phyloP scores from a whole-genome alignment of 2,329 filamentous ascomycete species.

The Neonectria sp. region DNA sequence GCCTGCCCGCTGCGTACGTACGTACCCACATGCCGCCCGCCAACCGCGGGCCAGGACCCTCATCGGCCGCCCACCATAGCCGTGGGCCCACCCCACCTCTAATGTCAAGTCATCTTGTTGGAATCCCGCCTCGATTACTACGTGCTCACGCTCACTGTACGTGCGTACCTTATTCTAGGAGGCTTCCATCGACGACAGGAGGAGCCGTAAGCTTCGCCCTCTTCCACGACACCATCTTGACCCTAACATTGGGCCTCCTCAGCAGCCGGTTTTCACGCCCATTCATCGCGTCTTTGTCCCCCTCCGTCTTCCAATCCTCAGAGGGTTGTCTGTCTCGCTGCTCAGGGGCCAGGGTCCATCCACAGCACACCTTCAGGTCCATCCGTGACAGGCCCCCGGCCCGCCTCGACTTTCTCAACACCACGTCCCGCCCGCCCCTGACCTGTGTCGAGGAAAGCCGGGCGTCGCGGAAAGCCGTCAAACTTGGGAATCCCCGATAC shows the following conservation, averaged over 20 bases:
- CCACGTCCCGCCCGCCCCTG: constrained; percentile 44
- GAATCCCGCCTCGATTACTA: constrained; percentile 20
- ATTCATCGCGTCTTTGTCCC: not conserved
- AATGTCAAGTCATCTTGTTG: constrained; percentile 35
- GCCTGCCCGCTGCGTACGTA: constrained; percentile 3
- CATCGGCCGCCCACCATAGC: not conserved
- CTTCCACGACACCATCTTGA: not conserved
- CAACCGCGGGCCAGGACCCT: constrained; percentile 4
- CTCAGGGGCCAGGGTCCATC: constrained; percentile 41
- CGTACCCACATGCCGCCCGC: constrained; percentile 4
- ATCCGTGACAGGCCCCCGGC: constrained; percentile 44
- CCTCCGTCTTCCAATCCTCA: constrained; percentile 4
- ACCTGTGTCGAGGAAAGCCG: constrained; percentile 17
- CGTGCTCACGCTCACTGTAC: not conserved
- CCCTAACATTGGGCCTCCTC: constrained; percentile 12
- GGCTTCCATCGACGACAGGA: constrained; percentile 19
- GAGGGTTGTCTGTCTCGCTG: constrained; percentile 16
- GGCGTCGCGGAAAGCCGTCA: constrained; percentile 14
- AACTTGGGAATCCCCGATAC: constrained; percentile 12
- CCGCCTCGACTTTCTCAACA: constrained; percentile 39
- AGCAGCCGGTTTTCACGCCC: constrained; percentile 3
- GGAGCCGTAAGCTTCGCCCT: not conserved
- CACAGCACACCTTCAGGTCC: constrained; percentile 35
- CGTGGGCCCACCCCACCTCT: constrained; percentile 33
- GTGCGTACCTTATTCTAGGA: not conserved